Percentiles rank a stretch among this genome's conserved stretches.
These are phyloP conservation scores for Aspergillus sp. DNA, from an alignment of 2,329 filamentous ascomycete genomes.

Conservation along the genomic window DNA sequence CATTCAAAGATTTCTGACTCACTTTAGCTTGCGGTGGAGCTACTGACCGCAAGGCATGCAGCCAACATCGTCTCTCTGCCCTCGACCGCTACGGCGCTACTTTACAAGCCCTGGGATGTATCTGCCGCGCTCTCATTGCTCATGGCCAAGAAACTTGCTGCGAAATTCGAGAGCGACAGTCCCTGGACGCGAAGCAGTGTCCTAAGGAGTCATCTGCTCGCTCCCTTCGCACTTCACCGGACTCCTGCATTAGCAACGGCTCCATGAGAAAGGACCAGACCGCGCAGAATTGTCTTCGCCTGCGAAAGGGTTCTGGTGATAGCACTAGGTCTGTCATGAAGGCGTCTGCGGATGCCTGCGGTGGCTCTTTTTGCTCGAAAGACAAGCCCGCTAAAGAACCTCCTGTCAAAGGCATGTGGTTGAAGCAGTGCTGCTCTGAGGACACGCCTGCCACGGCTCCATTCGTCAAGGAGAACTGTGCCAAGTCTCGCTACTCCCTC, in stretches of 20 bases:
- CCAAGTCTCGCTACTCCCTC: neutral
- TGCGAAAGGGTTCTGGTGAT: too few species aligned
- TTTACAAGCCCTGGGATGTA: slow-evolving; percentile 53
- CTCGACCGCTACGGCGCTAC: slow-evolving; percentile 44
- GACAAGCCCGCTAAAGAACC: neutral
- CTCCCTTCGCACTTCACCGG: too few species aligned
- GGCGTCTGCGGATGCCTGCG: too few species aligned
- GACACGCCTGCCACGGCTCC: neutral
- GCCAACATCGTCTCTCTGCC: slow-evolving; percentile 35
- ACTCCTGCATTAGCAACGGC: too few species aligned
- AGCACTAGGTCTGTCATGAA: too few species aligned
- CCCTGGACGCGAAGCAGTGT: neutral
- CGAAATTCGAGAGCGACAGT: slow-evolving; percentile 8
- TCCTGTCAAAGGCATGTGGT: neutral
- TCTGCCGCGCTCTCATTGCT: slow-evolving; percentile 54
- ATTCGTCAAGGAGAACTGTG: neutral
- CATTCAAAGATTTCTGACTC: too few species aligned
- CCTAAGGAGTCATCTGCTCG: slow-evolving; percentile 5
- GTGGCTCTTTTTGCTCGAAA: too few species aligned
- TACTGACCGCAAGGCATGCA: slow-evolving; percentile 35
- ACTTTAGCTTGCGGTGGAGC: neutral
- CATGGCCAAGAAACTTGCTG: slow-evolving; percentile 56
- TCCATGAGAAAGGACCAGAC: too few species aligned
- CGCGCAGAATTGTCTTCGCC: too few species aligned
- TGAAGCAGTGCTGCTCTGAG: neutral